Percentiles rank a stretch among this genome's conserved stretches.
phyloP scores from a whole-genome alignment of 345 rosid genomes.

The Acer yangbiense region DNA sequence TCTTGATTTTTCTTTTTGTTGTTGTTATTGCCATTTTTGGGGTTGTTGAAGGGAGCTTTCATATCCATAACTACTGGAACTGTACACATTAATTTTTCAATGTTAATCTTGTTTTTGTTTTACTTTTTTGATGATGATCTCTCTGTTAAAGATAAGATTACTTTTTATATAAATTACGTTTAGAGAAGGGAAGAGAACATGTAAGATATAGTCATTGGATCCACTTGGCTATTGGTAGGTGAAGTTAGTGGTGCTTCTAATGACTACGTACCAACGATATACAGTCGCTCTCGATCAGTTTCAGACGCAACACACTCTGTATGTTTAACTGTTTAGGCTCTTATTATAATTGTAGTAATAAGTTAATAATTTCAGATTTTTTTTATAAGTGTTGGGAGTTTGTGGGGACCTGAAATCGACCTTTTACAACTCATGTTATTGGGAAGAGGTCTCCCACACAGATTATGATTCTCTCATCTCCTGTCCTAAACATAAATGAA shows the following conservation, averaged over 20 bases:
- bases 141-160: background rate
- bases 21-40: too few species aligned
- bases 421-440: too few species aligned
- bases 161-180: background rate
- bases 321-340: background rate
- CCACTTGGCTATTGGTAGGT: constrained; percentile 3
- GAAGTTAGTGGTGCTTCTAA: background rate
- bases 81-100: background rate
- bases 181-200: background rate
- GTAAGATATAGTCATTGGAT: background rate
- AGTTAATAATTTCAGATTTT: too few species aligned
- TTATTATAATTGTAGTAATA: too few species aligned
- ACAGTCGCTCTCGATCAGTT: background rate
- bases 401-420: too few species aligned
- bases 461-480: too few species aligned
- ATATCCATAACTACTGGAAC: background rate
- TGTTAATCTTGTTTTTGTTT: background rate
- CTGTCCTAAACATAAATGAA: too few species aligned
- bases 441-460: too few species aligned
- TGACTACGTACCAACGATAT: background rate
- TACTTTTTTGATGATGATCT: background rate
- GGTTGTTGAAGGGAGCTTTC: constrained; percentile 5
- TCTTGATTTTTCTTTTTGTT: background rate
- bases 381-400: too few species aligned
- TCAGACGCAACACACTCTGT: background rate